Percentiles rank a stretch among this genome's conserved stretches.
These are phyloP conservation scores for Kandelia obovata DNA, from an alignment of 345 rosid genomes.

Conservation along the genomic window DNA sequence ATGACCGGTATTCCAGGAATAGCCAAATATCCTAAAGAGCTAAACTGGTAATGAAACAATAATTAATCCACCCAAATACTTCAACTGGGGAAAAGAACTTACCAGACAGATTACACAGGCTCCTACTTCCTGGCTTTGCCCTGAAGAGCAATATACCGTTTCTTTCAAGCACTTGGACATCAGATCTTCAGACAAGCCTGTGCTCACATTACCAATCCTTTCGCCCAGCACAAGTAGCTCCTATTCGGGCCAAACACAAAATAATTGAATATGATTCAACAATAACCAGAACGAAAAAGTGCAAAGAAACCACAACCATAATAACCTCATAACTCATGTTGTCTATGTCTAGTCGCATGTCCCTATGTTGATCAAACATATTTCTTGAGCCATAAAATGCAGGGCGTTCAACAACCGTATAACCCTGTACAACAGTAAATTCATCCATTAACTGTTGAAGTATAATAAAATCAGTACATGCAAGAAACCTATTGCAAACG, in stretches of 20 bases:
- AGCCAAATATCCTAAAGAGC: too few relatives aligned
- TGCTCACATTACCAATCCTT: slow-evolving; percentile 79
- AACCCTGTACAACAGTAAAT: slow-evolving; percentile 46
- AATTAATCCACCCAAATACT: background rate
- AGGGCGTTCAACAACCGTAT: slow-evolving; percentile 51
- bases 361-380: slow-evolving; percentile 69
- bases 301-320: background rate
- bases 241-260: slow-evolving; percentile 35
- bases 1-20: too few relatives aligned
- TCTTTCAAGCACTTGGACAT: slow-evolving; percentile 56
- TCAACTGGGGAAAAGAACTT: slow-evolving; percentile 19
- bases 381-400: slow-evolving; percentile 50
- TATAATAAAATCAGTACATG: background rate
- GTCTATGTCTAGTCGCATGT: slow-evolving; percentile 86
- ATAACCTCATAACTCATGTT: slow-evolving; percentile 85
- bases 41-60: background rate
- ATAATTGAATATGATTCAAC: slow-evolving; percentile 4
- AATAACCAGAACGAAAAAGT: background rate
- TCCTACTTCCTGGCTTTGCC: slow-evolving; percentile 46
- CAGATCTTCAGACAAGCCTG: slow-evolving; percentile 63
- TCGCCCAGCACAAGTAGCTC: slow-evolving; percentile 84
- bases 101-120: slow-evolving; percentile 86
- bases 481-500: background rate
- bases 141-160: slow-evolving; percentile 33
- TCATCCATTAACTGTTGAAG: background rate